These are phyloP conservation scores for Neovahlkampfia damariscottae DNA, from an alignment of 78 protist species.

Conservation along the genomic window DNA sequence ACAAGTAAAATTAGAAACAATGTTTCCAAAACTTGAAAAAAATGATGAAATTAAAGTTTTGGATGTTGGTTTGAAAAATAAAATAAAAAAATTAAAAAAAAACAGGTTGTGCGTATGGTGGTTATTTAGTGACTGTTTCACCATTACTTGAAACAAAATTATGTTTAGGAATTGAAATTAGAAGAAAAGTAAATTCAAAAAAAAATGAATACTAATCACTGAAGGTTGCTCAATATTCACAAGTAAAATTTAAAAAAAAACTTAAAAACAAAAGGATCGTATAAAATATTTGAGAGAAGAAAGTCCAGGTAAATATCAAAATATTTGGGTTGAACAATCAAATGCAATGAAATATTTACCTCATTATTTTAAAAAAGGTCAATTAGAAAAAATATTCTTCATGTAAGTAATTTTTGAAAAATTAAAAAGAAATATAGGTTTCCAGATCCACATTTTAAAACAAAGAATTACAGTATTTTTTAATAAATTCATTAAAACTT, in stretches of 20 bases:
- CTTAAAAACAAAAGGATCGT: slow-evolving; percentile 38
- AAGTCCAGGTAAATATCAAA: slow-evolving; percentile 35
- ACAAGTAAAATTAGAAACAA: background rate
- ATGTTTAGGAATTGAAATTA: slow-evolving; percentile 80
- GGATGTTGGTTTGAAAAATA: too few relatives aligned
- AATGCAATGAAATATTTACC: slow-evolving; percentile 86
- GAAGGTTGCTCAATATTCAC: background rate
- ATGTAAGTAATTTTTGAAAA: too few relatives aligned
- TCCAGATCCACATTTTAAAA: slow-evolving; percentile 94
- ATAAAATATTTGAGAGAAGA: background rate
- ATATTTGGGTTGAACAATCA: slow-evolving; percentile 51
- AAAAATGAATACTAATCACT: slow-evolving; percentile 4
- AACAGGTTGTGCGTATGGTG: slow-evolving; percentile 96
- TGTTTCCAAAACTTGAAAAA: slow-evolving; percentile 11
- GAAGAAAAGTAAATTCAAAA: slow-evolving; percentile 47
- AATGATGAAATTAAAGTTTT: background rate
- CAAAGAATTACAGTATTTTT: slow-evolving; percentile 60
- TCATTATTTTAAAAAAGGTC: slow-evolving; percentile 70
- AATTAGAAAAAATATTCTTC: slow-evolving; percentile 69
- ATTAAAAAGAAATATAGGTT: too few relatives aligned
- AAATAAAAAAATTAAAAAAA: too few relatives aligned
- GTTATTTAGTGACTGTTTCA: slow-evolving; percentile 31
- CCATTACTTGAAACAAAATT: slow-evolving; percentile 44
- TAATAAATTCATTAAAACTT: too few relatives aligned
- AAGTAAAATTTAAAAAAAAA: too few relatives aligned